Base-by-base conservation (phyloP, 2,329 filamentous ascomycete genomes). In the Apiospora arundinis region DNA sequence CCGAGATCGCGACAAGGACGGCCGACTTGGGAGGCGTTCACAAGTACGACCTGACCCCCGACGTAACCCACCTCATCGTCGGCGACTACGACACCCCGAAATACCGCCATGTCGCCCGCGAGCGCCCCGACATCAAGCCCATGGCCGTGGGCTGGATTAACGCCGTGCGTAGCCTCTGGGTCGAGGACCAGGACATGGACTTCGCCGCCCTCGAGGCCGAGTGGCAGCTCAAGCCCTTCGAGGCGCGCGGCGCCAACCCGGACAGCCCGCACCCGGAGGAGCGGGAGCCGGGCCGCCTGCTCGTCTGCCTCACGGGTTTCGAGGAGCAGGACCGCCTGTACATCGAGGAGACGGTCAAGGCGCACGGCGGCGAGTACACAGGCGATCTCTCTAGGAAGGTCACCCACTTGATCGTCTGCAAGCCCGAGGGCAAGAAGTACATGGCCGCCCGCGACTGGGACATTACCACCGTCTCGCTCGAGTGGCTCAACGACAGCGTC, bases 61-160 rank as follows among this genome's bases (percentile, higher is more conserved):
- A 98, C 81, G 94, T 97, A 67, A 98, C 96, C 6, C 96, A 99
- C 84, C 90, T 99, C 66, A 89, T 99, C 74, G 94, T 97, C 73
- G 96, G 95, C 80, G 92, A 93, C 77, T 93, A 94, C 77, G 90
- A 95, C 80, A 98, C 95, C 0, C 90, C 93, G 68, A 99, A 99
- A 82, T 99, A 99, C 83, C 92, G 92, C 81, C 97, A 97, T 85
- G 95, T 98, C 78, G 96, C 95, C 70, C 93, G 92, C 79, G 93
- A 95, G 80, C 90, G 96, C 69, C 91, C 92, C 67, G 96, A 99
- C 78, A 92, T 99, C 78, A 91, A 90, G 79, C 92, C 95, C 68
- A 91, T 99, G 84, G 89, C 89, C 60, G 89, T 92, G n/a, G 88
- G 90, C 77, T 99, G 95, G 93, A 88, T 99, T 68, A 91, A 95